These are phyloP conservation scores for Trichoderma sp. DNA, from an alignment of 2,329 filamentous ascomycete genomes.

Conservation along the genomic window DNA sequence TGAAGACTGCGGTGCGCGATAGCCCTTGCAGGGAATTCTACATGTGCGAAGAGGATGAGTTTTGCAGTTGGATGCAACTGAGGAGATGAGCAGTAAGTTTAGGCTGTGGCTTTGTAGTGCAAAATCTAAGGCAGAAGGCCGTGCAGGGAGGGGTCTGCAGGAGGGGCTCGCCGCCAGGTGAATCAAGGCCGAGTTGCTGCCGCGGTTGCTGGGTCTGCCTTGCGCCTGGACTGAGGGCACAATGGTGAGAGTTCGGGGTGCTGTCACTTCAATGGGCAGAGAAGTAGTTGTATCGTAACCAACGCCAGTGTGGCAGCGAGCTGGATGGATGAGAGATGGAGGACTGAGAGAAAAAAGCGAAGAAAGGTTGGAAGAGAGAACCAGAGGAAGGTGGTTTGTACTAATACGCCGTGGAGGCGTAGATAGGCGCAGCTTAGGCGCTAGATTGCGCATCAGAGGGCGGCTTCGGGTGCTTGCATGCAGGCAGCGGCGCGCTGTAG, in stretches of 20 bases:
- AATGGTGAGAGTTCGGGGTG: neutral
- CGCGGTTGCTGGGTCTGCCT: neutral
- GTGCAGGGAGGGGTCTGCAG: slow-evolving; percentile 8
- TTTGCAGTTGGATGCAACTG: slow-evolving; percentile 9
- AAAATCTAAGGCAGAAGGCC: slow-evolving; percentile 17
- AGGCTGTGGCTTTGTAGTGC: neutral
- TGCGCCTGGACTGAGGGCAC: neutral
- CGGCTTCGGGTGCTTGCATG: slow-evolving; percentile 19
- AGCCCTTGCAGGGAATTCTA: neutral
- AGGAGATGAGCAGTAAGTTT: neutral
- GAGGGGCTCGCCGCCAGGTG: slow-evolving; percentile 23
- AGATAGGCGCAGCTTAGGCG: neutral
- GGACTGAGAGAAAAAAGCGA: neutral
- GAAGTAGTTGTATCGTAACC: neutral
- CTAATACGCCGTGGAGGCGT: neutral
- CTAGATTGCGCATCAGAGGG: slow-evolving; percentile 9
- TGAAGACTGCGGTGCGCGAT: neutral
- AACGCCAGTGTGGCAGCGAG: neutral
- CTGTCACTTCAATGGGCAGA: neutral
- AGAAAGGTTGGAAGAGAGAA: neutral
- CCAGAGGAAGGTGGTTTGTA: neutral
- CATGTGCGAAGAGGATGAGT: neutral
- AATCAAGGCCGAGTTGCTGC: slow-evolving; percentile 16
- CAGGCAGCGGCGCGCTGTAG: slow-evolving; percentile 6
- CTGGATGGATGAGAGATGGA: neutral